phyloP scores from a whole-genome alignment of 495 filamentous ascomycete species.

The Sordaria brevicollis region DNA sequence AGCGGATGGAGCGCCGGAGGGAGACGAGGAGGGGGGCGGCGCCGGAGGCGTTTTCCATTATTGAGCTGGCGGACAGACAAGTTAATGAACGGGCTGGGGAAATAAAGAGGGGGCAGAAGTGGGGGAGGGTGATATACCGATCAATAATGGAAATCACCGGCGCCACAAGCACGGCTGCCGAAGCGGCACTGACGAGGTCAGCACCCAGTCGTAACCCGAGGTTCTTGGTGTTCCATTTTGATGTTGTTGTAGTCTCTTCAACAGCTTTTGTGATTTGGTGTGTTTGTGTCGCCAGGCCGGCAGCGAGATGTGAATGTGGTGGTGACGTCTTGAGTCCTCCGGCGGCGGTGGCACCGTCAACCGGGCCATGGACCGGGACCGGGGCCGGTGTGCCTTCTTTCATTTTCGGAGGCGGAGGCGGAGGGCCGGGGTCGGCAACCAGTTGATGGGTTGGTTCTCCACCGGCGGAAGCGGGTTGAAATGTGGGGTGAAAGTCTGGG shows the following conservation, averaged over 20 bases:
- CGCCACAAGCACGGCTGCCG: constrained; percentile 73
- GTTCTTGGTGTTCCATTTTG: constrained; percentile 68
- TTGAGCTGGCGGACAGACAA: constrained; percentile 46
- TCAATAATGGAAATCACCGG: constrained; percentile 88
- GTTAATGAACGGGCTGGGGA: background rate
- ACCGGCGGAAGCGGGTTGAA: background rate
- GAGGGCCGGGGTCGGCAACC: background rate
- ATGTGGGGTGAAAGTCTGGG: background rate
- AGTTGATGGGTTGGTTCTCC: background rate
- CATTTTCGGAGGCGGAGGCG: background rate
- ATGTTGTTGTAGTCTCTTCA: background rate
- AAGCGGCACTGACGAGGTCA: constrained; percentile 63
- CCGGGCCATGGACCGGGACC: background rate
- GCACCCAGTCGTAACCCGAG: constrained; percentile 56
- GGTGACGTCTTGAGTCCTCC: background rate
- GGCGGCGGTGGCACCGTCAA: too few relatives aligned
- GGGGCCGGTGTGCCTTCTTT: background rate
- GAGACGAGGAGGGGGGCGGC: constrained; percentile 59
- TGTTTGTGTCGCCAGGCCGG: background rate
- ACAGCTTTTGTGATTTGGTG: background rate
- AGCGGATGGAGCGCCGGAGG: constrained; percentile 49
- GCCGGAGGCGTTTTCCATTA: constrained; percentile 93
- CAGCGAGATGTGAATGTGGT: background rate
- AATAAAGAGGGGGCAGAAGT: background rate
- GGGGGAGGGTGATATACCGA: constrained; percentile 45